Conservation (phyloP, 2,329 filamentous ascomycete species). For the Harringtonia aguacate region DNA sequence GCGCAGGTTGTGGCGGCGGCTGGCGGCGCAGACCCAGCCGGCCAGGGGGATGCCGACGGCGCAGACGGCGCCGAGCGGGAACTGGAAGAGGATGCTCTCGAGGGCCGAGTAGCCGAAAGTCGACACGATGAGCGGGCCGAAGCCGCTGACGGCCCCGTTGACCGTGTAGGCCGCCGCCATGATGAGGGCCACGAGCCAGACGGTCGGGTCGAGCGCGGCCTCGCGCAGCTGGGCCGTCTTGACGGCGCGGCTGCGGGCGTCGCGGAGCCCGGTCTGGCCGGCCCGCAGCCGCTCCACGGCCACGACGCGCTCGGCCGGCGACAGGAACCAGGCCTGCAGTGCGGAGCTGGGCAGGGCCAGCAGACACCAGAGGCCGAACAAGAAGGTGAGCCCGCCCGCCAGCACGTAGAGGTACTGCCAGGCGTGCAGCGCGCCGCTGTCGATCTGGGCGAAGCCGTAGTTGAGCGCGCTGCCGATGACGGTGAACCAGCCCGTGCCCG, state of each 20-base stretch:
- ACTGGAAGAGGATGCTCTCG: slow-evolving; percentile 61
- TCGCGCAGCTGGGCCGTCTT: slow-evolving; percentile 50
- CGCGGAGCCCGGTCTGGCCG: slow-evolving; percentile 53
- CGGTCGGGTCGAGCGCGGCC: slow-evolving; percentile 45
- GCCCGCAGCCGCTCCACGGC: slow-evolving; percentile 52
- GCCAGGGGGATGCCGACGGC: slow-evolving; percentile 55
- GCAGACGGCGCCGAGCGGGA: slow-evolving; percentile 61
- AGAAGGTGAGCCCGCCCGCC: slow-evolving; percentile 50
- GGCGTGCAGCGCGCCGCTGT: slow-evolving; percentile 36
- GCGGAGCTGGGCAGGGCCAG: slow-evolving; percentile 51
- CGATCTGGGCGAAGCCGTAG: slow-evolving; percentile 57
- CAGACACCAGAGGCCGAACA: slow-evolving; percentile 57
- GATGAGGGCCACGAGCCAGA: slow-evolving; percentile 55
- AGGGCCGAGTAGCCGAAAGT: slow-evolving; percentile 58
- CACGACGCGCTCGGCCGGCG: slow-evolving; percentile 47
- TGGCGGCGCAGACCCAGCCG: slow-evolving; percentile 55
- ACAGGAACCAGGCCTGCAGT: slow-evolving; percentile 58
- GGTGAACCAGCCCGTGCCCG: slow-evolving; percentile 45
- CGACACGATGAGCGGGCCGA: slow-evolving; percentile 60
- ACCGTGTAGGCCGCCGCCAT: slow-evolving; percentile 61
- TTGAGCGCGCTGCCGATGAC: slow-evolving; percentile 54
- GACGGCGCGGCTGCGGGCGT: slow-evolving; percentile 35
- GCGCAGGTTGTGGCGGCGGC: slow-evolving; percentile 49
- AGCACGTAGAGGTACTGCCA: slow-evolving; percentile 67
- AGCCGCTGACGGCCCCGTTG: slow-evolving; percentile 60